Evolutionary conservation across 2,329 filamentous ascomycete genomes (phyloP).

Genomic region (Phoma herbarum): DNA sequence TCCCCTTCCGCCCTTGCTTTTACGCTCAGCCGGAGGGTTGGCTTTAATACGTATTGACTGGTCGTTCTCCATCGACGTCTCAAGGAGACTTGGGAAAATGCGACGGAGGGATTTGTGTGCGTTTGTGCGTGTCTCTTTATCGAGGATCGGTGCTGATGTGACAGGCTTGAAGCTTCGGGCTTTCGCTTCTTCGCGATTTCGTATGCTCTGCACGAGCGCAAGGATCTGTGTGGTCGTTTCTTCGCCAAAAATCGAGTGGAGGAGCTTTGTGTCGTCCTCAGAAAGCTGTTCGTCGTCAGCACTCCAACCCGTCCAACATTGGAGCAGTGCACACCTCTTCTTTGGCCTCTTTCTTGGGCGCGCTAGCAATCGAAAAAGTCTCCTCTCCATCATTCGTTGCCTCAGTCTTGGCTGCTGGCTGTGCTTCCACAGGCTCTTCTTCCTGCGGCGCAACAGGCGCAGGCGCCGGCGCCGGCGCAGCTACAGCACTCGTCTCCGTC

Average conservation of each 20-base stretch:
- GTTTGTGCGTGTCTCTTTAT: conserved; percentile 68
- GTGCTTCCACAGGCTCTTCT: conserved; percentile 34
- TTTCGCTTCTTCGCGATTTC: conserved; percentile 64
- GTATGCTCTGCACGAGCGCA: conserved; percentile 63
- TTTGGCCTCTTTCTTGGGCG: conserved; percentile 22
- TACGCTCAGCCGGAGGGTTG: conserved; percentile 50
- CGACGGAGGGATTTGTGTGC: conserved; percentile 75
- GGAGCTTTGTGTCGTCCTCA: conserved; percentile 48
- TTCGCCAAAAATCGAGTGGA: conserved; percentile 61
- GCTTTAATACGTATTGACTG: conserved; percentile 70
- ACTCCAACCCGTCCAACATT: not conserved
- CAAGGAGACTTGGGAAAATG: conserved; percentile 79
- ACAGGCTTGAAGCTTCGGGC: conserved; percentile 64
- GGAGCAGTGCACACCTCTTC: conserved; percentile 19
- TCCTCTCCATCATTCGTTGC: conserved; percentile 30
- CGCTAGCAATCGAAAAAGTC: conserved; percentile 29
- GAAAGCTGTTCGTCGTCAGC: conserved; percentile 43
- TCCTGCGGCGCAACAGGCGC: conserved; percentile 27
- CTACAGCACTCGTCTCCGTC: conserved; percentile 26
- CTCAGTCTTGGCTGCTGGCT: conserved; percentile 8
- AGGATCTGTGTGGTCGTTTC: conserved; percentile 61
- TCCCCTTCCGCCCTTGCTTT: conserved; percentile 38
- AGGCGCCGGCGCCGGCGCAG: conserved; percentile 29
- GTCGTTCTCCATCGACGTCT: conserved; percentile 78
- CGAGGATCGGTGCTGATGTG: conserved; percentile 62